Base-by-base conservation (phyloP, 495 filamentous ascomycete species). In the Tuber brumale region DNA sequence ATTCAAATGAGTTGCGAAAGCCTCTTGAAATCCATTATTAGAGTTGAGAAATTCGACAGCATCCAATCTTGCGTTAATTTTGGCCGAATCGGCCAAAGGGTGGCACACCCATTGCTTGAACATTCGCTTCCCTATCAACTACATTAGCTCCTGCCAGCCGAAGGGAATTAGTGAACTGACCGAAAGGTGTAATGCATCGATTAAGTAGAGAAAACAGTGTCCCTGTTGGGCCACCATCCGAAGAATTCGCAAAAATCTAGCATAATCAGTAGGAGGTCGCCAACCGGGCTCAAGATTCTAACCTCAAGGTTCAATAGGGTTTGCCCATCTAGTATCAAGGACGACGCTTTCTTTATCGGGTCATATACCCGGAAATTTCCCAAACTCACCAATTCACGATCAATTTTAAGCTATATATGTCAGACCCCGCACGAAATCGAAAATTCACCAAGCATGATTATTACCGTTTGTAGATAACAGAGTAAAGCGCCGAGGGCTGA, bases 61-160 rank as follows among this genome's bases (percentile, higher is more conserved):
- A 84, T 99, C 96, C 10, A 99, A 85, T n/a, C 96, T 87, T 72
- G 95, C 93, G 82, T 98, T 96, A 86, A 98, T 97, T 84, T 90
- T 92, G 35, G 87, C 84, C 31, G 92, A 88, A 85, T 97, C 92
- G 76, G 93, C 92, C 44, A 99, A 87, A 0, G 96, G 96, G 81
- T 98, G 96, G 85, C 95, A 98, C 4, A 98, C 92, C 96, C 96
- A 99, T 84, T 97, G 94, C 57, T 94, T 91, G 84, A 98, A 94
- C 85, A 95, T 92, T 7, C 96, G 91, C 86, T 99, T 99, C 7
- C 81, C 44, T 45, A 71, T 14, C 35, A 71, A 19, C 14, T 42
- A 45, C 27, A 23, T 45, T 71, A 71, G 9, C 35, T 71, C 23
- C 43, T 9, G 6, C 23, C 27, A 72, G 5, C 57, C 2, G 12